Evolutionary conservation across 192 early-diverging fungal species (phyloP), one percentile per base, ranked within the genome.

Genomic region (Coemansia sp.): DNA sequence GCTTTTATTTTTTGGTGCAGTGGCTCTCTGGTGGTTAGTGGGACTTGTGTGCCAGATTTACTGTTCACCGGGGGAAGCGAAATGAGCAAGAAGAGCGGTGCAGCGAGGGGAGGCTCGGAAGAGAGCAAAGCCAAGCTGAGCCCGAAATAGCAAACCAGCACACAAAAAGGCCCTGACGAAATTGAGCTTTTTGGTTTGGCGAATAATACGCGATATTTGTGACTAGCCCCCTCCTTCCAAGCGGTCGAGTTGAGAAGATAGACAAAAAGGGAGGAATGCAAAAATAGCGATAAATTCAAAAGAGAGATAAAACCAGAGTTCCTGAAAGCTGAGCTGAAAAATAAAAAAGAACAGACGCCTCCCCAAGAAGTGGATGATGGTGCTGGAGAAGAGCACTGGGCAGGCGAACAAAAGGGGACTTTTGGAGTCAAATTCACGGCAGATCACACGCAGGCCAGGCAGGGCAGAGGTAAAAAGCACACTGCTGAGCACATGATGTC

Each of bases 371-470:
- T 40, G 52, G 38, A 44, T 53, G 34, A 52, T 34, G 47, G 61
- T 21, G 61, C 31, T 36, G 31, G 24, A 44, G 10, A 48, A 47
- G 56, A 53, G 25, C 47, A 10, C 8, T 5, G 18, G 31, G 26
- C 38, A 56, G 46, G 31, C 21, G 12, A 59, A 53, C 12, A 57
- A 58, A 37, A 58, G 21, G 47, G 48, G 34, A 46, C 21, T 38
- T 50, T 34, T 23, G 37, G 38, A 23, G 20, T 18, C 24, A 36
- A 57, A 57, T 51, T 65, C 44, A 21, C 54, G 28, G 60, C 56
- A 70, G 73, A 75, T 75, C 73, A 70, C 51, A 47, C 68, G 67
- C 73, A 75, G 63, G 36, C 55, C 15, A 12, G 14, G 42, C 42
- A 48, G 46, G n/a, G 17, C 18, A 1, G 46, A 48, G 12, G 2